Evolutionary conservation across 306 rosid genomes (phyloP).

Genomic region (Albizia julibrissin): DNA sequence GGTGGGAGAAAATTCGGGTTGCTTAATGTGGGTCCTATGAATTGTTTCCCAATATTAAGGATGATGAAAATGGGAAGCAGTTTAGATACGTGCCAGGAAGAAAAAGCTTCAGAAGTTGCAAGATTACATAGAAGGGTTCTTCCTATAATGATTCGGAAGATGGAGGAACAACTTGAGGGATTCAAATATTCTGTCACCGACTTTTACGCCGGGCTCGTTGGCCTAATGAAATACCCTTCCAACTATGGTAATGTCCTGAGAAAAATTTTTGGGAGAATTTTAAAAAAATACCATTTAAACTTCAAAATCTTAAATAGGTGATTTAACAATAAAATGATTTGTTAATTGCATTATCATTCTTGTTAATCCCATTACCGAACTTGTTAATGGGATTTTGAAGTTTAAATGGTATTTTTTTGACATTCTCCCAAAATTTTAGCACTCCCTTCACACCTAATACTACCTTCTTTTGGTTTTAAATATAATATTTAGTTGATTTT

Average conservation of each 20-base stretch:
- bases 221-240: conserved; percentile 40
- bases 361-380: no score
- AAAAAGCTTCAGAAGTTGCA: background rate
- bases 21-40: conserved; percentile 24
- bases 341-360: no score
- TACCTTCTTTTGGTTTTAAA: no score
- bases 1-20: conserved; percentile 66
- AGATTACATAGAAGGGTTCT: background rate
- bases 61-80: background rate
- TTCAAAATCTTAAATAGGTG: no score
- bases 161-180: conserved; percentile 36
- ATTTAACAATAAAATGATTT: no score
- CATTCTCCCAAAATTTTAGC: no score
- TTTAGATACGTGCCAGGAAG: background rate
- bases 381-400: no score
- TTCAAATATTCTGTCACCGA: conserved; percentile 47
- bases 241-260: conserved; percentile 30
- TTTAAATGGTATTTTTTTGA: no score
- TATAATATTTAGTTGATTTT: no score
- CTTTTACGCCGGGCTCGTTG: background rate
- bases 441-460: no score
- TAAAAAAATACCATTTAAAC: no score
- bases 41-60: conserved; percentile 42
- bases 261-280: no score
- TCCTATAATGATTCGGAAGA: conserved; percentile 22